A percentile compares a stretch with the other conserved stretches of the same genome.
Conservation (phyloP, 2,329 filamentous ascomycete genomes). For the Madurella mycetomatis region DNA sequence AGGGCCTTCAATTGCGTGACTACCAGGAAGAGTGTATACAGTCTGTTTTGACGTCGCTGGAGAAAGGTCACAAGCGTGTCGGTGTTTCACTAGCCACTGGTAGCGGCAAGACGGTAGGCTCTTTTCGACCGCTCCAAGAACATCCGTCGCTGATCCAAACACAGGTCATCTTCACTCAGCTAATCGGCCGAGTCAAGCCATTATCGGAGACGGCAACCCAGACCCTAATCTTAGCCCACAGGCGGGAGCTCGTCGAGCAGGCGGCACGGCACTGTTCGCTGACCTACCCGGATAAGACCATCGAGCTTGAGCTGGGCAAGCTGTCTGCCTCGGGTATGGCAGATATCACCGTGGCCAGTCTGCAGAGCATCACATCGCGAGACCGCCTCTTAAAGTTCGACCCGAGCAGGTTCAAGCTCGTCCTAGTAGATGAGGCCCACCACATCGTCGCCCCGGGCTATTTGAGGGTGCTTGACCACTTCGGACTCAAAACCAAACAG, state of each 20-base stretch:
- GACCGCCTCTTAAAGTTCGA: slow-evolving; percentile 80
- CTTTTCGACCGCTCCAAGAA: not conserved
- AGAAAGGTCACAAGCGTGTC: slow-evolving; percentile 69
- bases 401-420: slow-evolving; percentile 73
- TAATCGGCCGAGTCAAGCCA: slow-evolving; percentile 72
- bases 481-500: slow-evolving; percentile 55
- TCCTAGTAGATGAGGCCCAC: slow-evolving; percentile 94
- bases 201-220: slow-evolving; percentile 57
- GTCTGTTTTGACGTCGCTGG: slow-evolving; percentile 66
- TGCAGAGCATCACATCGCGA: slow-evolving; percentile 76
- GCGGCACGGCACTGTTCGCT: slow-evolving; percentile 77
- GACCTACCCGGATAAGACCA: slow-evolving; percentile 72
- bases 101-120: slow-evolving; percentile 74
- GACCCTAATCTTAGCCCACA: slow-evolving; percentile 87
- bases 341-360: slow-evolving; percentile 90
- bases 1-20: slow-evolving; percentile 44
- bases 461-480: slow-evolving; percentile 69
- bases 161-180: slow-evolving; percentile 83
- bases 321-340: slow-evolving; percentile 71
- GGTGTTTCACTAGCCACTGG: slow-evolving; percentile 86
- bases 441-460: slow-evolving; percentile 88
- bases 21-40: slow-evolving; percentile 93
- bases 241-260: slow-evolving; percentile 90
- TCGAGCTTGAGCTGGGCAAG: slow-evolving; percentile 90
- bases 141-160: not conserved